Base-by-base conservation (phyloP, 2,329 filamentous ascomycete genomes). In the Monilinia polystroma region DNA sequence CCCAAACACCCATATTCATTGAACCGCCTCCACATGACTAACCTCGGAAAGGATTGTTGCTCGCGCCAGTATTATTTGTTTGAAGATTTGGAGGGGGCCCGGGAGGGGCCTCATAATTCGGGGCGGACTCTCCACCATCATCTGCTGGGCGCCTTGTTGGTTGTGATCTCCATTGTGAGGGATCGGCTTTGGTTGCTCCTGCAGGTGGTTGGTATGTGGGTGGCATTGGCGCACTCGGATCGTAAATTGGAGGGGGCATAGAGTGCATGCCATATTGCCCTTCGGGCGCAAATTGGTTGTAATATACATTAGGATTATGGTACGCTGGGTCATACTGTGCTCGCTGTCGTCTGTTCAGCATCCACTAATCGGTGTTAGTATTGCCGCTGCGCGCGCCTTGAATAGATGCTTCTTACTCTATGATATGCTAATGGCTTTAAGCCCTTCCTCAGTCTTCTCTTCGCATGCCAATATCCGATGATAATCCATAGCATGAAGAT, bases 391-490 rank as follows among this genome's bases (percentile, higher is more conserved):
- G 32, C n/a, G 12, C 26, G 18, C 10, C 58, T 20, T 51, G 62
- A n/a, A 38, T 12, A 16, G 55, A 38, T 52, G 41, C 26, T 52
- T 68, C 84, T 45, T 81, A 89, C 87, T 73, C 88, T 81, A 78
- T 95, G 90, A 75, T 94, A 94, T 69, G 78, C 78, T 47, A 93
- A 78, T 20, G 90, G 88, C 23, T 82, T 80, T 49, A 87, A 80
- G 1, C 90, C 90, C 76, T 87, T 88, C 68, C 80, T 82, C 70
- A 93, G 81, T 57, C 91, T 83, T 56, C 79, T 79, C 76, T 85
- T 85, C 56, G 90, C 91, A 78, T 94, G 91, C 57, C 85, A 78
- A 76, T 90, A 90, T 68, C 90, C 90, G 68, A 85, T 81, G 64
- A 91, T 71, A 73, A 93, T 81, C 81, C 87, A 92, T 53, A 82